These are phyloP conservation scores for Hemerocallis citrina DNA, from an alignment of 106 monocot genomes.

Conservation along the genomic window DNA sequence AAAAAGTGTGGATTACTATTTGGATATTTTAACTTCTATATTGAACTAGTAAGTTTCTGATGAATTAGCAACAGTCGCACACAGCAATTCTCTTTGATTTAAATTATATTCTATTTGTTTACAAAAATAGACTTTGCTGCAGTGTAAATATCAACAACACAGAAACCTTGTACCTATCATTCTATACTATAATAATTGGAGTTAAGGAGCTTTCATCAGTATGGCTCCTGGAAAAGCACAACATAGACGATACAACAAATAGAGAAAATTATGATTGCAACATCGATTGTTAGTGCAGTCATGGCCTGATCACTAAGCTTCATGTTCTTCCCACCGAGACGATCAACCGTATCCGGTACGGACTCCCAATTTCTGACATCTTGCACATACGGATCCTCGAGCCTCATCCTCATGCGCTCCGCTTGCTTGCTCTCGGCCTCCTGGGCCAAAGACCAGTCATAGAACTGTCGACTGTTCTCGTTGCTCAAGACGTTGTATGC, in stretches of 20 bases:
- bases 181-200: too few species aligned
- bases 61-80: too few species aligned
- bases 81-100: too few species aligned
- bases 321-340: conserved; percentile 80
- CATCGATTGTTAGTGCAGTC: conserved; percentile 65
- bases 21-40: too few species aligned
- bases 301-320: conserved; percentile 73
- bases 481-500: conserved; percentile 80
- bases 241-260: conserved; percentile 51
- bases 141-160: too few species aligned
- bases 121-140: too few species aligned
- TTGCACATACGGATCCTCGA: conserved; percentile 63
- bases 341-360: conserved; percentile 75
- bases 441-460: conserved; percentile 83
- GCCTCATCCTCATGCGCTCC: conserved; percentile 43
- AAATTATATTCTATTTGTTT: too few species aligned
- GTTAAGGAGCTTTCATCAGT: too few species aligned
- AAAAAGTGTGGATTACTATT: too few species aligned
- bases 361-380: conserved; percentile 46
- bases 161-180: too few species aligned
- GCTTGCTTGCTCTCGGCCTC: conserved; percentile 67
- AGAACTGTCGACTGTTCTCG: conserved; percentile 62
- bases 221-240: conserved; percentile 55
- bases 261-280: conserved; percentile 58
- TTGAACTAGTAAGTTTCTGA: too few species aligned